Evolutionary conservation across 169 alveolate species (phyloP).

Genomic region (Plasmodium ovale): DNA sequence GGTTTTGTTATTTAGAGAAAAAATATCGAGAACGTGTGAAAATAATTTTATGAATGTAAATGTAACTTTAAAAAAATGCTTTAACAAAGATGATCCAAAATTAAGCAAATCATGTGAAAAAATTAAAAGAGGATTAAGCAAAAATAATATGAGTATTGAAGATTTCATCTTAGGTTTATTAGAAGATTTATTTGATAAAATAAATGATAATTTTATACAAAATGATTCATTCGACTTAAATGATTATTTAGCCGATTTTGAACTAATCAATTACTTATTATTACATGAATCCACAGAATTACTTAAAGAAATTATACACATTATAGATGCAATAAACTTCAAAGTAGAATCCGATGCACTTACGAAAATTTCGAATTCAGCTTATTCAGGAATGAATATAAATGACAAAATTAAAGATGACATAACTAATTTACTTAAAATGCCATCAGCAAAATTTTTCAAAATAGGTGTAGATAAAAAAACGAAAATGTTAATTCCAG

Average conservation of each 20-base stretch:
- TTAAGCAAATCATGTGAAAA: slow-evolving; percentile 27
- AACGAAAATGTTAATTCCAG: slow-evolving; percentile 24
- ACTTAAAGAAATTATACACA: background rate
- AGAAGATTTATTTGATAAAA: background rate
- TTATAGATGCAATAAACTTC: slow-evolving; percentile 7
- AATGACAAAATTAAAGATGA: slow-evolving; percentile 62
- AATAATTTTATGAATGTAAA: slow-evolving; percentile 5
- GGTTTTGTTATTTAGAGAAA: slow-evolving; percentile 31
- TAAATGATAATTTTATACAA: slow-evolving; percentile 38
- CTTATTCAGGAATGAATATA: slow-evolving; percentile 7
- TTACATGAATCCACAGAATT: slow-evolving; percentile 11
- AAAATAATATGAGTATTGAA: background rate
- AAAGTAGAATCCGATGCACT: slow-evolving; percentile 6
- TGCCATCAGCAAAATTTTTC: slow-evolving; percentile 27
- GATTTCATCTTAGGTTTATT: slow-evolving; percentile 1
- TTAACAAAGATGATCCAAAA: slow-evolving; percentile 20
- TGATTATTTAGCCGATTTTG: slow-evolving; percentile 26
- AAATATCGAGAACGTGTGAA: slow-evolving; percentile 17
- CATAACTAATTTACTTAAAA: slow-evolving; percentile 15
- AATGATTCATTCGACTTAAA: slow-evolving; percentile 26
- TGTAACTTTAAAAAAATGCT: background rate
- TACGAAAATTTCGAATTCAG: background rate
- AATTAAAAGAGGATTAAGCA: slow-evolving; percentile 7
- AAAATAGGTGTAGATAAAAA: slow-evolving; percentile 23
- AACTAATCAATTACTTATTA: slow-evolving; percentile 27